Base-by-base conservation (phyloP, 257 asterid genomes). In the Solanum paucissectum region DNA sequence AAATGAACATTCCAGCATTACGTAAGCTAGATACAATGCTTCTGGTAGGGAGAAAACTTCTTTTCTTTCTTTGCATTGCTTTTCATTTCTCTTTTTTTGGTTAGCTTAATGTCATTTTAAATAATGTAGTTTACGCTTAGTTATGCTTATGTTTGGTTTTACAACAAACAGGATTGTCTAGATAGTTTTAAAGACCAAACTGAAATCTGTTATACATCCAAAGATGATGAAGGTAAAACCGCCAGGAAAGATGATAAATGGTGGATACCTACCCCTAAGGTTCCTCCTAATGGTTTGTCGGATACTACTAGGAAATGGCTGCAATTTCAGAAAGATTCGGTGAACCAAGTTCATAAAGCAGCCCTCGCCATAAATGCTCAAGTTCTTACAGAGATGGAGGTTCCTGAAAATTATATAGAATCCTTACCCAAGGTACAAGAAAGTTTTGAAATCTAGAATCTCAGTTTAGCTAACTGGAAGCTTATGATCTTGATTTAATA, bases 201-300 rank as follows among this genome's bases (percentile, higher is more conserved):
- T 8, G 98, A 95, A 90, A 95, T 97, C 92, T 88, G 87, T 90
- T 97, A 97, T 88, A 87, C 77, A 12, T 76, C 91, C 12, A 89
- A 89, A 72, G 93, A 89, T 2, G 95, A 93, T 3, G 92, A 92
- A 9, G 93, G 93, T 85, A 91, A 89, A 42, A 40, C 21, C 5
- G 55, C 44, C 21, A 91, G 93, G 83, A 72, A 87, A 52, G 94
- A 93, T 36, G 94, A 94, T 36, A 95, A 95, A 92, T 97, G 99
- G 99, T 97, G 99, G 98, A 94, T 96, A 83, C 99, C 98, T 6
- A 89, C 92, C 23, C 98, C 99, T 49, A 93, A 93, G 88, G 98
- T 95, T 88, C 96, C 99, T 6, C 86, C 91, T 1, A 88, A 91
- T 27, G 99, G 99, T 37, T 88, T 96, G 84, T 95, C 98, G 5